Conservation (phyloP, 2,329 filamentous ascomycete species). For the Orbilia blumenaviensis region DNA sequence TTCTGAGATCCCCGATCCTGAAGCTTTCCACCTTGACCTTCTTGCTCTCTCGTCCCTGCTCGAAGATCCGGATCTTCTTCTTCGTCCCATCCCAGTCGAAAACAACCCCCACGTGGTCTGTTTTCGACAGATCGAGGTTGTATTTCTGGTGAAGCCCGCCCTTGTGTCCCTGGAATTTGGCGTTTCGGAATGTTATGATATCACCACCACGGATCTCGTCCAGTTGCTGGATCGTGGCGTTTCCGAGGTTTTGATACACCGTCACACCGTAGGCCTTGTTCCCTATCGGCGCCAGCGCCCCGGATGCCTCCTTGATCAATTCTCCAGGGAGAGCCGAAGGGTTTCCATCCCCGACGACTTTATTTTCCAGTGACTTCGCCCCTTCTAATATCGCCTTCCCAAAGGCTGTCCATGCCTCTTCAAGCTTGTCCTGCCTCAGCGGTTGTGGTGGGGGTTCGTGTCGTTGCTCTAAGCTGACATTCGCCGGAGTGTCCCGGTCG, state of each 20-base stretch:
- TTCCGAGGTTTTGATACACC: conserved; percentile 93
- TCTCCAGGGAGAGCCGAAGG: conserved; percentile 80
- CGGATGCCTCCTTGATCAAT: conserved; percentile 75
- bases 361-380: conserved; percentile 76
- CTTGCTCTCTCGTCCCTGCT: conserved; percentile 90
- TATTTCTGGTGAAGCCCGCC: conserved; percentile 97
- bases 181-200: conserved; percentile 90
- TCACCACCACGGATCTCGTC: conserved; percentile 95
- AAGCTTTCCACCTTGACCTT: conserved; percentile 96
- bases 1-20: conserved; percentile 87
- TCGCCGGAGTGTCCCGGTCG: conserved; percentile 76
- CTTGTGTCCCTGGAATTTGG: conserved; percentile 92
- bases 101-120: conserved; percentile 86
- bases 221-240: conserved; percentile 86
- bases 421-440: conserved; percentile 90
- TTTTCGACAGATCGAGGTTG: conserved; percentile 81
- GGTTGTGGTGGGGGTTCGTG: conserved; percentile 84
- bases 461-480: conserved; percentile 80
- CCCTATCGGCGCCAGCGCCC: conserved; percentile 84
- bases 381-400: conserved; percentile 79
- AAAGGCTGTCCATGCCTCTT: conserved; percentile 81
- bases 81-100: conserved; percentile 98
- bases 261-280: conserved; percentile 87
- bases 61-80: conserved; percentile 95
- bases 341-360: conserved; percentile 82